phyloP scores from a whole-genome alignment of 257 asterid species.

The Solanum verrucosum region DNA sequence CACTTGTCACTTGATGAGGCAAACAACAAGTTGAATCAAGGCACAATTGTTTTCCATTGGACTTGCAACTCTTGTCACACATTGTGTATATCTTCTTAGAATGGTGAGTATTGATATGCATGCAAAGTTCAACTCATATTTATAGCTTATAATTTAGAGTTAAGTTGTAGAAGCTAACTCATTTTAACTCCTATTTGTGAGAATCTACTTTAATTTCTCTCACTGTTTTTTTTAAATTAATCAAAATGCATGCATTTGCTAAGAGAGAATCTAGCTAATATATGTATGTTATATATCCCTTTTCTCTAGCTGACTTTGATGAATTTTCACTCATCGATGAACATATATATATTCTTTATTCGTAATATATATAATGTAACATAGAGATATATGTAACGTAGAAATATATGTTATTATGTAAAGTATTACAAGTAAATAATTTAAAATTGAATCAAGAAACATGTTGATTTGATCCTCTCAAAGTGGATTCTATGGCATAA shows the following conservation, averaged over 20 bases:
- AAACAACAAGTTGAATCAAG: constrained; percentile 12
- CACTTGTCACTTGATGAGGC: constrained; percentile 9
- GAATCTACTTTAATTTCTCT: background rate
- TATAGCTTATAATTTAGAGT: background rate
- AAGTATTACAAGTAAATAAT: background rate
- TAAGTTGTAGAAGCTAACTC: background rate
- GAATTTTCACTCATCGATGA: background rate
- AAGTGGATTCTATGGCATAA: background rate
- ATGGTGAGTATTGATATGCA: background rate
- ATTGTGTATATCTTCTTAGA: background rate
- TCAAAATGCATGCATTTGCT: background rate
- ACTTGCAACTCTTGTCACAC: constrained; percentile 19
- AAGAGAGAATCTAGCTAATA: background rate
- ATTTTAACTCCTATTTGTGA: background rate
- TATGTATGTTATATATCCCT: background rate
- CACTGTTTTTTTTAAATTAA: background rate
- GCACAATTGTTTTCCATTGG: constrained; percentile 6
- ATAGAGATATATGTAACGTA: background rate
- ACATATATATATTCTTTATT: background rate
- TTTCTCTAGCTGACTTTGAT: background rate
- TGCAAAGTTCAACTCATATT: background rate
- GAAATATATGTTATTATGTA: background rate
- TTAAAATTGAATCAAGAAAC: background rate
- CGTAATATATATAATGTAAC: background rate
- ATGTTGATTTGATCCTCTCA: background rate